Conservation (phyloP, 306 rosid genomes). For the Cucurbita moschata region DNA sequence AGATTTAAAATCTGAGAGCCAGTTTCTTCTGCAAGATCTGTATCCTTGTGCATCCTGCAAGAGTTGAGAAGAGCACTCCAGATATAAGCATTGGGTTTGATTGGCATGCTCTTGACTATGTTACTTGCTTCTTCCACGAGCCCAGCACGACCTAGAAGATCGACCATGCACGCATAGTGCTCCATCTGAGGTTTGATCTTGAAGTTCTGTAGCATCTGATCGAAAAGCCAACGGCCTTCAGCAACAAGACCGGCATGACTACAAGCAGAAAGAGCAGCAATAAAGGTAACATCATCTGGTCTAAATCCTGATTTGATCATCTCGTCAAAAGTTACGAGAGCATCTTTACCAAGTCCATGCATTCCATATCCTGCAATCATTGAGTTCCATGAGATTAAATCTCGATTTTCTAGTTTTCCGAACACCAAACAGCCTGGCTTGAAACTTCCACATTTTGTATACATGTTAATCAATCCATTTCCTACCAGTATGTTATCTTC, state of each 20-base stretch:
- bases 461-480: slow-evolving; percentile 68
- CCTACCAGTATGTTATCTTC: slow-evolving; percentile 57
- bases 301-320: slow-evolving; percentile 35
- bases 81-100: slow-evolving; percentile 60
- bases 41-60: slow-evolving; percentile 49
- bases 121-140: slow-evolving; percentile 54
- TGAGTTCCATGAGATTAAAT: slow-evolving; percentile 71
- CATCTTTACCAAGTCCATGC: slow-evolving; percentile 67
- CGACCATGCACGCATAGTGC: slow-evolving; percentile 80
- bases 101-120: slow-evolving; percentile 48
- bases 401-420: slow-evolving; percentile 31
- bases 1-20: slow-evolving; percentile 25
- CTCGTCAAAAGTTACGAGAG: slow-evolving; percentile 38
- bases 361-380: slow-evolving; percentile 67
- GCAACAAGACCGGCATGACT: slow-evolving; percentile 62
- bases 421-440: slow-evolving; percentile 44
- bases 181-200: slow-evolving; percentile 51
- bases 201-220: slow-evolving; percentile 35
- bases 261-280: slow-evolving; percentile 67
- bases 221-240: slow-evolving; percentile 38
- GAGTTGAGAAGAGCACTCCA: slow-evolving; percentile 77
- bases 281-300: slow-evolving; percentile 63
- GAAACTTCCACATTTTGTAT: slow-evolving; percentile 64
- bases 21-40: slow-evolving; percentile 39
- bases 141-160: slow-evolving; percentile 78